Evolutionary conservation across 1,284 basidiomycete species (phyloP).

Genomic region (Hemileia vastatrix): DNA sequence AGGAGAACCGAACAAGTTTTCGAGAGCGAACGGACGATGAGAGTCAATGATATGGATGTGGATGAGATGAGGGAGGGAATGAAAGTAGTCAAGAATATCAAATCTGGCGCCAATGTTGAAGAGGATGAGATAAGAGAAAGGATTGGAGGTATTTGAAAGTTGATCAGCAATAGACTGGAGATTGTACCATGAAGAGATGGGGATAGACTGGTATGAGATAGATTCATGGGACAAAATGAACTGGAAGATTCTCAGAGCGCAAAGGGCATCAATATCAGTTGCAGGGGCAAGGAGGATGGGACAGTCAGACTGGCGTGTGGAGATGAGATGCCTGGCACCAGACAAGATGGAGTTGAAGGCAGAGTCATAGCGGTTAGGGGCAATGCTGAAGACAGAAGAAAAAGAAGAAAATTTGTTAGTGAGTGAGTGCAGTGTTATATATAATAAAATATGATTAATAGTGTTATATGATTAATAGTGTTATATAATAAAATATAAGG

Average conservation of each 20-base stretch:
- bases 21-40: slow-evolving; percentile 77
- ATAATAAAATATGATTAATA: too few relatives aligned
- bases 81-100: slow-evolving; percentile 58
- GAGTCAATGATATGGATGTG: slow-evolving; percentile 90
- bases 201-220: slow-evolving; percentile 14
- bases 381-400: slow-evolving; percentile 1
- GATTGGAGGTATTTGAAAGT: slow-evolving; percentile 2
- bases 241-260: slow-evolving; percentile 16
- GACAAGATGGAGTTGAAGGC: slow-evolving; percentile 12
- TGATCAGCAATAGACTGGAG: slow-evolving; percentile 10
- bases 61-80: slow-evolving; percentile 39
- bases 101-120: slow-evolving; percentile 85
- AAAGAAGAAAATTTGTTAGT: background rate
- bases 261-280: slow-evolving; percentile 17
- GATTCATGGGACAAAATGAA: slow-evolving; percentile 14
- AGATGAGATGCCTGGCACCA: slow-evolving; percentile 2
- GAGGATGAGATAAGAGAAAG: slow-evolving; percentile 55
- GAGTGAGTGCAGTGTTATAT: too few relatives aligned
- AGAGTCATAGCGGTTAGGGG: slow-evolving; percentile 11
- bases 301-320: slow-evolving; percentile 7
- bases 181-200: slow-evolving; percentile 15
- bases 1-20: slow-evolving; percentile 69
- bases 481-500: too few relatives aligned
- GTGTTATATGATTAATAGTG: too few relatives aligned
- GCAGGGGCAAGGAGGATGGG: slow-evolving; percentile 12